These are phyloP conservation scores for Aspergillus oerlinghausenensis DNA, from an alignment of 2,329 filamentous ascomycete genomes.

Conservation along the genomic window DNA sequence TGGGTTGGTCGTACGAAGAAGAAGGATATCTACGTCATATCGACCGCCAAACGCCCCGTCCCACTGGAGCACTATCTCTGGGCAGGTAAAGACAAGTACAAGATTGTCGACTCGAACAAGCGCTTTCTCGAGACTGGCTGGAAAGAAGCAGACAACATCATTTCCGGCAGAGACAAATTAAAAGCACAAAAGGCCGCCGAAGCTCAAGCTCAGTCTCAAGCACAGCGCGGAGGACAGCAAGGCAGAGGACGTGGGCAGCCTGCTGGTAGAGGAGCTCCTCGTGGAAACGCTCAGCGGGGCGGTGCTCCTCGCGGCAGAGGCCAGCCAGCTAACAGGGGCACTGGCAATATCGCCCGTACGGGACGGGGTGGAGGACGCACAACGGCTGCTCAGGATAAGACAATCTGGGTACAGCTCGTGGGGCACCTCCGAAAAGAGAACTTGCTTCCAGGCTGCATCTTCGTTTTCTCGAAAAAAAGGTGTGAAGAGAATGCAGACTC, in stretches of 20 bases:
- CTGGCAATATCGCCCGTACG: constrained; percentile 83
- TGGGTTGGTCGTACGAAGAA: constrained; percentile 98
- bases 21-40: constrained; percentile 98
- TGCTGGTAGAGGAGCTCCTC: constrained; percentile 41
- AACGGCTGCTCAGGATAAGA: constrained; percentile 89
- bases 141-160: constrained; percentile 83
- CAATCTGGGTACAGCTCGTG: constrained; percentile 92
- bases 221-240: constrained; percentile 51
- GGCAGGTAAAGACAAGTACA: constrained; percentile 87
- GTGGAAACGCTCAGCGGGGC: constrained; percentile 41
- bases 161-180: constrained; percentile 76
- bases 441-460: constrained; percentile 88
- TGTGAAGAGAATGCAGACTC: constrained; percentile 97
- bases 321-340: constrained; percentile 54
- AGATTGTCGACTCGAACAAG: constrained; percentile 92
- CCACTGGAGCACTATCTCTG: constrained; percentile 95
- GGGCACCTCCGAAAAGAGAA: constrained; percentile 83
- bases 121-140: constrained; percentile 87
- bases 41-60: constrained; percentile 89
- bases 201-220: constrained; percentile 48
- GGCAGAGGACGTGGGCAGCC: constrained; percentile 51
- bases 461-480: constrained; percentile 96
- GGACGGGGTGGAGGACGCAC: constrained; percentile 82
- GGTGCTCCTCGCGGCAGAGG: constrained; percentile 51
- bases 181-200: constrained; percentile 53